Evolutionary conservation across 164 flowering plant species (phyloP).

Genomic region (Annona squamosa): DNA sequence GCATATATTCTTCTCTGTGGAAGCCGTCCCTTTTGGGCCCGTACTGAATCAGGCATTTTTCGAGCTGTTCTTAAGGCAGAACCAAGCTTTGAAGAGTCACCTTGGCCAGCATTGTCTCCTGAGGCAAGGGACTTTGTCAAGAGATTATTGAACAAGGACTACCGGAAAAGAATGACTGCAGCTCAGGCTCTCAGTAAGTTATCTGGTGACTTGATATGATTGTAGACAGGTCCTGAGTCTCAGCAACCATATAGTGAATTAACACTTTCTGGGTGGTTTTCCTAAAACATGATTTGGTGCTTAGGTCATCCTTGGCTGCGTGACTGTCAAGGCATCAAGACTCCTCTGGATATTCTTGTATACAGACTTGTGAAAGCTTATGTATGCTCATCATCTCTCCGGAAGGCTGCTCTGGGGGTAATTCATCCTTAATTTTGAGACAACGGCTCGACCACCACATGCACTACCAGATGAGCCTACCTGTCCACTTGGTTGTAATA

Average conservation of each 20-base stretch:
- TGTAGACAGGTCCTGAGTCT: not conserved
- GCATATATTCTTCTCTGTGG: conserved; percentile 97
- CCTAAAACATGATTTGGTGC: conserved; percentile 6
- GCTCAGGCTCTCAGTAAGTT: conserved; percentile 90
- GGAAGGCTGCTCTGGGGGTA: conserved; percentile 81
- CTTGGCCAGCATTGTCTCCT: conserved; percentile 88
- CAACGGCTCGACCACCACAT: not conserved
- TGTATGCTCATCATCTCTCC: conserved; percentile 70
- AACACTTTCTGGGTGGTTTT: not conserved
- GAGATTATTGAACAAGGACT: conserved; percentile 80
- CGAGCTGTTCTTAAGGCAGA: conserved; percentile 84
- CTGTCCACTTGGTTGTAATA: not conserved
- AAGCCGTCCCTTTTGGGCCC: conserved; percentile 96
- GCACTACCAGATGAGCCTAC: not conserved
- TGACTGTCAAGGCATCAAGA: conserved; percentile 45
- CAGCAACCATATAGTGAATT: not conserved
- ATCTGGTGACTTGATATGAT: not conserved
- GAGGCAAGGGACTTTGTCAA: conserved; percentile 89
- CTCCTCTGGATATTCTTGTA: conserved; percentile 73
- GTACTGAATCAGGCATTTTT: conserved; percentile 94
- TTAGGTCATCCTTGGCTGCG: conserved; percentile 97
- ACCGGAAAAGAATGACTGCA: conserved; percentile 88
- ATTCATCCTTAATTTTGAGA: not conserved
- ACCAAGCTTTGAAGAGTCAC: conserved; percentile 86
- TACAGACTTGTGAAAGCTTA: conserved; percentile 69